Conservation (phyloP, 1,284 basidiomycete species). For the Ceratobasidium sp. region DNA sequence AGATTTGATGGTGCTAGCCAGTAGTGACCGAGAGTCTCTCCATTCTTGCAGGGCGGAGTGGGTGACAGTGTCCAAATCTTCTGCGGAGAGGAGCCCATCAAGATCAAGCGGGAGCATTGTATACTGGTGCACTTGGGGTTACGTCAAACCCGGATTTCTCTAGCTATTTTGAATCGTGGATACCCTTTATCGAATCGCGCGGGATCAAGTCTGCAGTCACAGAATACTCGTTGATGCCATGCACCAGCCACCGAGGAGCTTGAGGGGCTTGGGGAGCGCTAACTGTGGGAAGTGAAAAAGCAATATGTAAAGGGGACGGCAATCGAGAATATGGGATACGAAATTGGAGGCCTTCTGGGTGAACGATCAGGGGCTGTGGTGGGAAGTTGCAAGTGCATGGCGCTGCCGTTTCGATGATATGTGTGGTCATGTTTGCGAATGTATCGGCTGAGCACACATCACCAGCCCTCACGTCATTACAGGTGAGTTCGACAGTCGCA, state of each 20-base stretch:
- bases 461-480: too few species aligned
- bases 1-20: background rate
- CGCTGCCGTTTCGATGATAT: background rate
- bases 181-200: too few species aligned
- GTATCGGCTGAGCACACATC: background rate
- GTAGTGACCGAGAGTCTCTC: background rate
- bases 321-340: too few species aligned
- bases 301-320: too few species aligned
- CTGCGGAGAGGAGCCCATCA: background rate
- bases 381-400: background rate
- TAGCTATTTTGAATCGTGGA: background rate
- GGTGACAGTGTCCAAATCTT: background rate
- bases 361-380: background rate
- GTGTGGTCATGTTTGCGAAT: background rate
- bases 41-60: conserved; percentile 1
- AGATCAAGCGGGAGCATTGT: background rate
- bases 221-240: too few species aligned
- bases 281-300: too few species aligned
- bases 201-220: too few species aligned
- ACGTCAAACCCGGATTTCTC: too few species aligned
- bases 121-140: too few species aligned
- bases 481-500: too few species aligned
- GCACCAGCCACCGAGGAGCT: too few species aligned
- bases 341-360: background rate
- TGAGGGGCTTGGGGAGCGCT: too few species aligned